Conservation (phyloP, 73 alveolate genomes). For the Stentor roeselii region DNA sequence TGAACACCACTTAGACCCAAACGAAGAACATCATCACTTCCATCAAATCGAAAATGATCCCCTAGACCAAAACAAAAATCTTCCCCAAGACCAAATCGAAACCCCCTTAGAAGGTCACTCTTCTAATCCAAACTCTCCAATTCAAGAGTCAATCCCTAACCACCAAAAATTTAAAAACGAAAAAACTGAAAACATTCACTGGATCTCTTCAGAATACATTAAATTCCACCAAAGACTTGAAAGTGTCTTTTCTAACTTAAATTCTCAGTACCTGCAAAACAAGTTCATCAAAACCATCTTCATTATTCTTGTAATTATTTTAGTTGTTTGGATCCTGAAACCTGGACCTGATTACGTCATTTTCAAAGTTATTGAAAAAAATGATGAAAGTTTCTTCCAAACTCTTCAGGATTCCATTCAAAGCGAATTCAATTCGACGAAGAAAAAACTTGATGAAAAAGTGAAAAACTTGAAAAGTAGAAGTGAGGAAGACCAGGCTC, state of each 20-base stretch:
- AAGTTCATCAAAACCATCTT: too few species aligned
- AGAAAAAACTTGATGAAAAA: neutral
- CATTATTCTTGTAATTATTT: too few species aligned
- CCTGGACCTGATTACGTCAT: too few species aligned
- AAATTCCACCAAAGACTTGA: neutral
- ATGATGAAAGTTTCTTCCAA: neutral
- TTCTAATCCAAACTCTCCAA: neutral
- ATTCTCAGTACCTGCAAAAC: neutral
- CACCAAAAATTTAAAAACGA: neutral
- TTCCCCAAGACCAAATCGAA: neutral
- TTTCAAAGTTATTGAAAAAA: too few species aligned
- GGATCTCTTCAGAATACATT: neutral
- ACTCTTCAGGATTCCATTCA: neutral
- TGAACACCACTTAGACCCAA: too few species aligned
- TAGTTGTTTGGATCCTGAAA: too few species aligned
- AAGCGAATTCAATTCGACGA: neutral
- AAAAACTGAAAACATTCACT: neutral
- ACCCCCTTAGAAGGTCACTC: neutral
- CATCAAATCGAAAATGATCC: too few species aligned
- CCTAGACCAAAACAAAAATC: too few species aligned
- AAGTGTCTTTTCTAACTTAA: neutral
- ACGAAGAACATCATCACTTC: too few species aligned
- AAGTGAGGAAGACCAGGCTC: neutral
- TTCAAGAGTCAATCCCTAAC: neutral
- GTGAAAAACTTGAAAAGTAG: neutral